phyloP scores from a whole-genome alignment of 2,329 filamentous ascomycete genomes.

The Graphiopsis chlorocephala region DNA sequence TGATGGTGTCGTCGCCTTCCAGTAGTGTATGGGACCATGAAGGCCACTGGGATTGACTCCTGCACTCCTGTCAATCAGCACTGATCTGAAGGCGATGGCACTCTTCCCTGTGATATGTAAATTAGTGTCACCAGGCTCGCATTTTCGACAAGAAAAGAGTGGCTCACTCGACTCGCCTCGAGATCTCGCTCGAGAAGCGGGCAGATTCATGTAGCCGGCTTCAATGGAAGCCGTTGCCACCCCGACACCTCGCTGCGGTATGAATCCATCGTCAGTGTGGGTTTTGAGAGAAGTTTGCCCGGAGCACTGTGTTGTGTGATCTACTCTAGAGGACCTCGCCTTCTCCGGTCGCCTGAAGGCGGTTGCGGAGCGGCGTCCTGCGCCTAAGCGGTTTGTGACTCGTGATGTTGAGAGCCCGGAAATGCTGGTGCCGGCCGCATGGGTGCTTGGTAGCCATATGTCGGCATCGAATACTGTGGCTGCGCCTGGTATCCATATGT shows the following conservation, averaged over 20 bases:
- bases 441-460: too few species aligned
- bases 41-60: neutral
- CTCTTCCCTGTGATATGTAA: too few species aligned
- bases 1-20: neutral
- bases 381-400: neutral
- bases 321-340: neutral
- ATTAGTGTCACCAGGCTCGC: neutral
- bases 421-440: too few species aligned
- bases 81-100: too few species aligned
- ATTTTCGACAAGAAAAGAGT: neutral
- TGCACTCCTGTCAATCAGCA: too few species aligned
- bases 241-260: neutral
- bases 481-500: neutral
- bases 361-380: neutral
- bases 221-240: neutral
- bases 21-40: neutral
- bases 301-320: neutral
- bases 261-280: neutral
- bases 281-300: neutral
- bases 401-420: too few species aligned
- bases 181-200: neutral
- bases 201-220: neutral
- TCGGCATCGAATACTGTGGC: too few species aligned
- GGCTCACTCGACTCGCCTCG: neutral
- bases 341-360: neutral